A percentile compares a stretch with the other conserved stretches of the same genome.
These are phyloP conservation scores for Plantago lanceolata DNA, from an alignment of 305 asterid genomes.

Conservation along the genomic window DNA sequence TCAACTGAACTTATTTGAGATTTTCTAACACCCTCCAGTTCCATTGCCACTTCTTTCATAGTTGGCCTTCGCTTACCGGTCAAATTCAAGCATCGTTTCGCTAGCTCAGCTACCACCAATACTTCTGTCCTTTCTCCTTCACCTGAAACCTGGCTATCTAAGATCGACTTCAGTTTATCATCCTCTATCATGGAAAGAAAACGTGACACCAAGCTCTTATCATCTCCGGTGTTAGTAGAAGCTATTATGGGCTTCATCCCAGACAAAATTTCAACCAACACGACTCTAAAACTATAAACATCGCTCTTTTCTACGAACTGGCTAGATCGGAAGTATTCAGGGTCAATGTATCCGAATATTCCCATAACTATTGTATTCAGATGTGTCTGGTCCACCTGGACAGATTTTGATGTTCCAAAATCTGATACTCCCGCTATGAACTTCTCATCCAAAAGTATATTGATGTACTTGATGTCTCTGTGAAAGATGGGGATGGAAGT, in stretches of 20 bases:
- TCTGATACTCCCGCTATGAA: constrained; percentile 27
- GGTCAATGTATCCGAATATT: constrained; percentile 34
- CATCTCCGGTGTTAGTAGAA: constrained; percentile 12
- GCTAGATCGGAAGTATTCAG: constrained; percentile 25
- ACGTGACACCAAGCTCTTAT: constrained; percentile 24
- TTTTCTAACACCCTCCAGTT: no score
- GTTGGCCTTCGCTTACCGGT: no score
- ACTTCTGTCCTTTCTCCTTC: no score
- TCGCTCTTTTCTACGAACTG: constrained; percentile 29
- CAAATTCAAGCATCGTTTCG: no score
- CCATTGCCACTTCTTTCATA: no score
- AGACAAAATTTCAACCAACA: constrained; percentile 33
- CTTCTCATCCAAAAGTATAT: constrained; percentile 29
- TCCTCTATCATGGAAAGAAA: no score
- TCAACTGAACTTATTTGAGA: no score
- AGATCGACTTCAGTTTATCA: no score
- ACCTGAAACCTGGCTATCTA: no score
- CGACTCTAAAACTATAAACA: no score
- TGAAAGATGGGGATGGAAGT: constrained; percentile 31
- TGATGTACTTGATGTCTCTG: constrained; percentile 31
- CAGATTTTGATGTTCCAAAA: constrained; percentile 30
- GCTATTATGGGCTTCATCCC: constrained; percentile 29
- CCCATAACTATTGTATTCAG: constrained; percentile 29
- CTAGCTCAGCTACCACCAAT: no score
- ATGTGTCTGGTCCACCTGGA: constrained; percentile 30